phyloP scores from a whole-genome alignment of 306 rosid genomes.

The Castanea crenata region DNA sequence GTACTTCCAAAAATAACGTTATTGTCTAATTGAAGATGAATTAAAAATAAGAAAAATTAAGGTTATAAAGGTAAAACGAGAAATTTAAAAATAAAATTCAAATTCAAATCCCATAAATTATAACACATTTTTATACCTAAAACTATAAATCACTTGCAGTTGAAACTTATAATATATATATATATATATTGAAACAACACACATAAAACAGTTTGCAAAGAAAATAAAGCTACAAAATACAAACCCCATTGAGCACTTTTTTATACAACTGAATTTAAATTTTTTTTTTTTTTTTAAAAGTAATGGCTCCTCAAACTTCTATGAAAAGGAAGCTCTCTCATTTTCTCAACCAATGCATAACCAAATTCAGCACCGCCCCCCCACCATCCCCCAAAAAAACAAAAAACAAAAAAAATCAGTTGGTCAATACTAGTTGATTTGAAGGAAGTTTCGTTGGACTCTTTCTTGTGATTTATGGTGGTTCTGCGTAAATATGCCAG shows the following conservation, averaged over 20 bases:
- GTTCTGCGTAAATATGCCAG: background rate
- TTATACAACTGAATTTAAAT: background rate
- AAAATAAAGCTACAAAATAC: background rate
- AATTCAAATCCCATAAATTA: too few relatives aligned
- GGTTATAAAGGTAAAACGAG: too few relatives aligned
- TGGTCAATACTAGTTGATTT: background rate
- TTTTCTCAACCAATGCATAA: background rate
- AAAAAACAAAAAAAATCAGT: background rate
- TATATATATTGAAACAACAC: background rate
- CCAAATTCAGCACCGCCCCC: too few relatives aligned
- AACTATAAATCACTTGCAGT: too few relatives aligned
- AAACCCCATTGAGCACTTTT: background rate
- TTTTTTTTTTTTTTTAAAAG: background rate
- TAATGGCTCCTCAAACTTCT: background rate
- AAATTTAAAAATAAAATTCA: too few relatives aligned
- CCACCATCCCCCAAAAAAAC: background rate
- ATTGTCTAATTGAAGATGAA: too few relatives aligned
- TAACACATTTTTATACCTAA: too few relatives aligned
- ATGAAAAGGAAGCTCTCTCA: background rate
- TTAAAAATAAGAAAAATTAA: too few relatives aligned
- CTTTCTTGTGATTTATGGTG: too few relatives aligned
- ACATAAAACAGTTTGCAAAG: background rate
- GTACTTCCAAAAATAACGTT: too few relatives aligned
- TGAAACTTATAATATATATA: too few relatives aligned
- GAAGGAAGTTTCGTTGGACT: too few relatives aligned